phyloP scores from a whole-genome alignment of 2,329 filamentous ascomycete genomes.

The Boeremia lycopersici region DNA sequence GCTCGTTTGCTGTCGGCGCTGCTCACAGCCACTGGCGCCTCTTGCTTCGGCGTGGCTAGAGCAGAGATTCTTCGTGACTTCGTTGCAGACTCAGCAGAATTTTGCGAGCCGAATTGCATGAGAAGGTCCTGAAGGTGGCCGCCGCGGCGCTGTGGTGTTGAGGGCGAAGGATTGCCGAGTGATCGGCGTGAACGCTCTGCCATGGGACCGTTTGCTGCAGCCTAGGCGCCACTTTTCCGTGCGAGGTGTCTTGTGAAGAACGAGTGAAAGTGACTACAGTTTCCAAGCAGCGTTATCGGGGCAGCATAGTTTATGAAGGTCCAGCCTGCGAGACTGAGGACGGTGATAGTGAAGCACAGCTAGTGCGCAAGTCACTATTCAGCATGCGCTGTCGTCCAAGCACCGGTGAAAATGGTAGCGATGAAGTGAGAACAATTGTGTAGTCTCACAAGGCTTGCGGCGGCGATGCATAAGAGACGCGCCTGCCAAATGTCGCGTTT shows the following conservation, averaged over 20 bases:
- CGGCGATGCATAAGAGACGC: neutral
- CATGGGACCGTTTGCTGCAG: conserved; percentile 26
- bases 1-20: conserved; percentile 18
- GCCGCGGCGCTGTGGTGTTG: conserved; percentile 33
- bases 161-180: conserved; percentile 27
- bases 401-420: neutral
- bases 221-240: neutral
- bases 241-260: neutral
- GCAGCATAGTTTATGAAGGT: conserved; percentile 2
- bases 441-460: conserved; percentile 1
- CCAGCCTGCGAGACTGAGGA: neutral
- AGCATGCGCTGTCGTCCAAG: neutral
- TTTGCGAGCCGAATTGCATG: conserved; percentile 38
- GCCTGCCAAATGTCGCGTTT: neutral
- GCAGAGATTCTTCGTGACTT: conserved; percentile 31
- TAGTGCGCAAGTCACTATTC: neutral
- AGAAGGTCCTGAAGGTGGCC: conserved; percentile 33
- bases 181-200: conserved; percentile 19
- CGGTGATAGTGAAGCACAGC: conserved; percentile 6
- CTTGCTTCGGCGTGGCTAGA: conserved; percentile 5
- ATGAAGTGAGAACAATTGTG: neutral
- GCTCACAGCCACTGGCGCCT: neutral
- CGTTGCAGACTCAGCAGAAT: conserved; percentile 40
- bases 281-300: neutral
- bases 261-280: neutral